These are phyloP conservation scores for Rosa rugosa DNA, from an alignment of 306 rosid species.

Conservation along the genomic window DNA sequence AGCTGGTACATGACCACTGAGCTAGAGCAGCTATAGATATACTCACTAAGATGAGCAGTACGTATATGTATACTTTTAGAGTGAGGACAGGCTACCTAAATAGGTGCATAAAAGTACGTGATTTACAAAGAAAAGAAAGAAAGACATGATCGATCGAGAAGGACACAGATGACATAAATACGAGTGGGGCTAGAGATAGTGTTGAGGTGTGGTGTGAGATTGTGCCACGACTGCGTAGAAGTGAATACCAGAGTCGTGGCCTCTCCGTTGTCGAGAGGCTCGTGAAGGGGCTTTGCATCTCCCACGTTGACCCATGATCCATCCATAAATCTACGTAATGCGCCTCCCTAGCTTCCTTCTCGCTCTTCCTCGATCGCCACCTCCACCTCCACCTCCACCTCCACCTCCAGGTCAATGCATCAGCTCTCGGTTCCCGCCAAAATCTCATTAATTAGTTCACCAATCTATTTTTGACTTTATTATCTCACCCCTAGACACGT, in stretches of 20 bases:
- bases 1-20: background rate
- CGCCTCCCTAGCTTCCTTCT: background rate
- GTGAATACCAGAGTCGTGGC: slow-evolving; percentile 55
- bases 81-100: background rate
- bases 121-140: background rate
- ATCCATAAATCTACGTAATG: background rate
- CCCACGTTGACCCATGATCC: slow-evolving; percentile 51
- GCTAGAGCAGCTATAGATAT: background rate
- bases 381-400: background rate
- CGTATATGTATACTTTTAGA: background rate
- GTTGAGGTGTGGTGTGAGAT: slow-evolving; percentile 38
- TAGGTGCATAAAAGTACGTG: background rate
- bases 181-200: slow-evolving; percentile 13
- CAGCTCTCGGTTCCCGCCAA: background rate
- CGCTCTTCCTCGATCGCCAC: background rate
- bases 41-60: background rate
- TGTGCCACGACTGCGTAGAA: slow-evolving; percentile 50
- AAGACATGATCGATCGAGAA: background rate
- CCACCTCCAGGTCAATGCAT: background rate
- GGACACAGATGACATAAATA: background rate
- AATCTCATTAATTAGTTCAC: background rate
- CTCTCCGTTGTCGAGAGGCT: slow-evolving; percentile 35
- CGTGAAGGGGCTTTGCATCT: slow-evolving; percentile 36
- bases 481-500: background rate
- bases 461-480: background rate